Base-by-base conservation (phyloP, 2,329 filamentous ascomycete species). In the Colletotrichum coccodes region DNA sequence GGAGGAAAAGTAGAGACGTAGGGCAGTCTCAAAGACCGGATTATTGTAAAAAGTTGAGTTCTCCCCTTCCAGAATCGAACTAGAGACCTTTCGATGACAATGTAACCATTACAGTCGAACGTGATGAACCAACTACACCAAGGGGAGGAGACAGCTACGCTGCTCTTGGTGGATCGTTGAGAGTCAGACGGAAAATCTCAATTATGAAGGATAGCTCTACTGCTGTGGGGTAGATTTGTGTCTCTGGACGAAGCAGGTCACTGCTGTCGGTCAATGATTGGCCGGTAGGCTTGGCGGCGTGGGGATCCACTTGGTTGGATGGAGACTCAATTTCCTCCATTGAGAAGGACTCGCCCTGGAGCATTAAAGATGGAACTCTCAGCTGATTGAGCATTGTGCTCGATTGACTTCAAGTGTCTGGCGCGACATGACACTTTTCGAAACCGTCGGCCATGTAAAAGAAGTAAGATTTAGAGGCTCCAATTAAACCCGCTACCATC, bases 81-180 rank as follows among this genome's bases (percentile, higher is more conserved):
- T 58, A 68, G 64, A 30, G 36, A 46, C 60, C 62, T 66, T 66
- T 66, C 63, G 63, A 66, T 66, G 16, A 66, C 50, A 50, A 54
- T 50, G 63, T 18, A 56, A 56, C 63, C 49, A 66, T 66, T 66
- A 66, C 63, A 66, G 63, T 66, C 63, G 57, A 64, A 60, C 65
- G 61, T 68, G 65, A 68, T 64, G 21, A 60, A 64, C 54, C 42
- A 59, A 59, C 63, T 60, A 68, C 65, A 59, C 53, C 52, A 59
- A 34, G 18, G 46, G 46, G 60, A 49, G 60, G 23, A 38, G n/a
- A 36, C 54, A 50, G 58, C 40, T 44, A 34, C n/a, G 58, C 64
- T 44, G 49, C 36, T 42, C 49, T 56, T 32, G 42, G 42, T 47
- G 40, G 23, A 64, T 28, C 12, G 53, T 38, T 64, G 23, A 2